Conservation (phyloP, 345 rosid species). For the Murraya koenigii region DNA sequence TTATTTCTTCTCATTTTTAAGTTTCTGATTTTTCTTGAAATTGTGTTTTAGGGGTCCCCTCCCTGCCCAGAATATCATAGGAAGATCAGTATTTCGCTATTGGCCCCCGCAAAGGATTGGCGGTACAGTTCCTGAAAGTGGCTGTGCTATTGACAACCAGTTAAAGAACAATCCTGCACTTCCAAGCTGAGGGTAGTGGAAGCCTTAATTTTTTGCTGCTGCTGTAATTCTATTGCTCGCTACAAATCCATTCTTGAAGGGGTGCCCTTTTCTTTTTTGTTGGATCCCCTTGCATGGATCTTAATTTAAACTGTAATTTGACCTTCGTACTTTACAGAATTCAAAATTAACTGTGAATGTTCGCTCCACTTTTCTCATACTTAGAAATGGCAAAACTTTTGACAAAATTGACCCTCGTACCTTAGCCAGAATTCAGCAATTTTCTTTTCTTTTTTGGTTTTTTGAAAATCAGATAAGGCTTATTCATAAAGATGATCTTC, state of each 20-base stretch:
- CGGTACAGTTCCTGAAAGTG: slow-evolving; percentile 58
- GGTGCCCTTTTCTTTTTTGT: not conserved
- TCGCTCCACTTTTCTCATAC: not conserved
- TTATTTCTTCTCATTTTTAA: not conserved
- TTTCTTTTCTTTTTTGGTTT: too few species aligned
- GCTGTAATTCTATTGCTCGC: not conserved
- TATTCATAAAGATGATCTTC: not conserved
- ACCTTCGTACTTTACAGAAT: not conserved
- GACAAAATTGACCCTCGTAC: too few species aligned
- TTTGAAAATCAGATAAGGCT: not conserved
- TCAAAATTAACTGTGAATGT: not conserved
- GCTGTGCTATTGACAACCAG: slow-evolving; percentile 64
- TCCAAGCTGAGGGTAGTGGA: too few species aligned
- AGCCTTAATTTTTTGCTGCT: too few species aligned
- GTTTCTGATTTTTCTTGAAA: slow-evolving; percentile 1
- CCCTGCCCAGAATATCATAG: slow-evolving; percentile 85
- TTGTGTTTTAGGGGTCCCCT: slow-evolving; percentile 71
- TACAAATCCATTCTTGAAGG: not conserved
- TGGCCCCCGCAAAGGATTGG: slow-evolving; percentile 92
- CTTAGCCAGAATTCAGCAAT: too few species aligned
- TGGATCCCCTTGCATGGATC: not conserved
- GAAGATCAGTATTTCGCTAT: slow-evolving; percentile 85
- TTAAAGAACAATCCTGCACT: slow-evolving; percentile 21
- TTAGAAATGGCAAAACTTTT: not conserved
- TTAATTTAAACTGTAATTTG: not conserved